Conservation (phyloP, 805 yeast species). For the Saccharomycopsis malanga region DNA sequence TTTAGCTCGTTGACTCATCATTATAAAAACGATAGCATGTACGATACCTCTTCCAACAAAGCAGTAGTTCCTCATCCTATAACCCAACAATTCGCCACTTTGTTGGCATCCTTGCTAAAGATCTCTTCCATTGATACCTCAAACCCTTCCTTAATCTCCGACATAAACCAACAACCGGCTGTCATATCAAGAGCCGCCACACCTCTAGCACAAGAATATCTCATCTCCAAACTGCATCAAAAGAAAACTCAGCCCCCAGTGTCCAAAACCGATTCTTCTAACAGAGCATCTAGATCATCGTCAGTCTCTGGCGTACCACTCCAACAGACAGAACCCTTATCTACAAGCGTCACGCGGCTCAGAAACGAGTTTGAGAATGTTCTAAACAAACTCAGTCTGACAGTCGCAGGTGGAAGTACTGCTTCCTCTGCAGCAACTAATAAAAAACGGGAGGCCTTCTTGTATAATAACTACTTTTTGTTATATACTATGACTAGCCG, state of each 20-base stretch:
- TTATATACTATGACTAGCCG: conserved; percentile 25
- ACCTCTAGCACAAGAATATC: conserved; percentile 3
- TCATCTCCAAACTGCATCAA: conserved; percentile 10
- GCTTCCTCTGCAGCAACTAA: conserved; percentile 24
- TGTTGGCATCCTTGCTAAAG: conserved; percentile 62
- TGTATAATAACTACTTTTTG: conserved; percentile 65
- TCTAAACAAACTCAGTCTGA: conserved; percentile 58
- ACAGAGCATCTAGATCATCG: not conserved
- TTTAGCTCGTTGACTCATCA: not conserved
- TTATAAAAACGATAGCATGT: not conserved
- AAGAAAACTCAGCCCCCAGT: not conserved
- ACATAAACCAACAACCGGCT: not conserved
- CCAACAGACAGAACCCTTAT: conserved; percentile 53
- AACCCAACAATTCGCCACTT: conserved; percentile 74
- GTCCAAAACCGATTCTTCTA: not conserved
- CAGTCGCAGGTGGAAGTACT: conserved; percentile 30
- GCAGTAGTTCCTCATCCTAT: conserved; percentile 36
- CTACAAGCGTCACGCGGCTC: conserved; percentile 58
- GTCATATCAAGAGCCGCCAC: conserved; percentile 8
- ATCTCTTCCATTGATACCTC: conserved; percentile 34
- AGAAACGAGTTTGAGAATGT: conserved; percentile 75
- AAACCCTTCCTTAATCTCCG: conserved; percentile 11
- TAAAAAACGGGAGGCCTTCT: conserved; percentile 57
- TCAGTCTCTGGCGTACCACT: conserved; percentile 22
- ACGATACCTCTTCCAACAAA: not conserved